Conservation (phyloP, 129 eudicot genomes). For the Flaveria bidentis region DNA sequence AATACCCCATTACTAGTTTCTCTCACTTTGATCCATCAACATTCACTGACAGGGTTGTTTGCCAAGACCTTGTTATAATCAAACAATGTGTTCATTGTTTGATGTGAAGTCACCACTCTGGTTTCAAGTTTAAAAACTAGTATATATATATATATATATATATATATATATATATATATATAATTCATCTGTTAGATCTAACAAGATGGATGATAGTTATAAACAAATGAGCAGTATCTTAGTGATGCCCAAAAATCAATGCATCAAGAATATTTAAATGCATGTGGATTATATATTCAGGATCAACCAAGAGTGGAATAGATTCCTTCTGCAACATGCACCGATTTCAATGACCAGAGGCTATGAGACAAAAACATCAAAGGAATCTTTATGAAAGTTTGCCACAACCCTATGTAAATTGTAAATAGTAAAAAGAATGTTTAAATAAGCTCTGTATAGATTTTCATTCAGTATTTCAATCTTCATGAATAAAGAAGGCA, state of each 20-base stretch:
- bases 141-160: too few relatives aligned
- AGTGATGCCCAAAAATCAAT: slow-evolving; percentile 35
- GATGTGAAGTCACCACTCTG: not conserved
- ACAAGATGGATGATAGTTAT: slow-evolving; percentile 9
- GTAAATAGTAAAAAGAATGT: slow-evolving; percentile 12
- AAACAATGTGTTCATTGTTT: not conserved
- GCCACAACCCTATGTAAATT: slow-evolving; percentile 20
- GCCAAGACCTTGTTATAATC: slow-evolving; percentile 22
- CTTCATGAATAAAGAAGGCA: slow-evolving; percentile 24
- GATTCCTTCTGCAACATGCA: slow-evolving; percentile 44
- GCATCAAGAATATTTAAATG: slow-evolving; percentile 24
- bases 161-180: not conserved
- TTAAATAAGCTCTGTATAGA: not conserved
- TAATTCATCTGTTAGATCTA: not conserved
- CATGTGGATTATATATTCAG: slow-evolving; percentile 5
- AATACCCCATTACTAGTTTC: slow-evolving; percentile 15
- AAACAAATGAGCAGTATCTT: slow-evolving; percentile 31
- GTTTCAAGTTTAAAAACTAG: not conserved
- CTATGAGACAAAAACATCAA: slow-evolving; percentile 31
- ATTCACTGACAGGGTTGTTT: slow-evolving; percentile 42
- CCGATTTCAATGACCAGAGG: slow-evolving; percentile 28
- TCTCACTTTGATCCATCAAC: slow-evolving; percentile 40
- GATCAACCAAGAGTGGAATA: slow-evolving; percentile 35
- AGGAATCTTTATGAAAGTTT: slow-evolving; percentile 38
- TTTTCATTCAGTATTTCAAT: not conserved